Evolutionary conservation across 169 alveolate genomes (phyloP), one percentile per base, ranked within the genome.

Genomic region (Toxoplasma gondii): DNA sequence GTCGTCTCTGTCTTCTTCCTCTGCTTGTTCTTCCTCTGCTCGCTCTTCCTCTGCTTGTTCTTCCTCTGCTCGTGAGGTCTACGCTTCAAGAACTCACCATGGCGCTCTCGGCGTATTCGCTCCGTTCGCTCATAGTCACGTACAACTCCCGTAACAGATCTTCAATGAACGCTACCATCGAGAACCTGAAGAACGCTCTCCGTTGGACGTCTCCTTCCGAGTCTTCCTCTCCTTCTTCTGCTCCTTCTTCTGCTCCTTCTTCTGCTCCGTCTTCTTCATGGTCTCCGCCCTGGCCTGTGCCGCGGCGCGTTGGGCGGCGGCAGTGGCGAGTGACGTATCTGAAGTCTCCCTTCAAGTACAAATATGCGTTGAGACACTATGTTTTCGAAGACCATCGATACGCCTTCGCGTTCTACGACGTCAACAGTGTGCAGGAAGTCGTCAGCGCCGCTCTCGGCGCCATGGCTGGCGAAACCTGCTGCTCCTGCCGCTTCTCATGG

Each of bases 311-410:
- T 5, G 86, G 49, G 1, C 93, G 95, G 34, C 78, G 91, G 39
- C 90, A 88, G 78, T 93, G 95, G 95, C 87, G 95, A n/a, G 93
- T 93, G 24, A 88, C 94, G 49, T 93, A 93, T 53, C 43, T 93
- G 64, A 69, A 88, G 81, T 69, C 94, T 44, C 93, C 94, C 12
- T 88, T 88, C 70, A 69, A 88, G 53, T 83, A 34, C 86, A 93
- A 93, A 49, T 43, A 44, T 12, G 45, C 94, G n/a, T 31, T 74
- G n/a, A 67, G 93, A 22, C 93, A 93, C 91, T 93, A 74, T 38
- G 95, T 93, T 64, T 93, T 93, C 88, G 49, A 39, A 58, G 88
- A 93, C 49, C 67, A 49, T 54, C 87, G 93, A 4, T 93, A 93
- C 87, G 38, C 92, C 44, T 93, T 93, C 91, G 0, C 88, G 43